These are phyloP conservation scores for Cinnamomum chago DNA, from an alignment of 164 flowering plant genomes.

Conservation along the genomic window DNA sequence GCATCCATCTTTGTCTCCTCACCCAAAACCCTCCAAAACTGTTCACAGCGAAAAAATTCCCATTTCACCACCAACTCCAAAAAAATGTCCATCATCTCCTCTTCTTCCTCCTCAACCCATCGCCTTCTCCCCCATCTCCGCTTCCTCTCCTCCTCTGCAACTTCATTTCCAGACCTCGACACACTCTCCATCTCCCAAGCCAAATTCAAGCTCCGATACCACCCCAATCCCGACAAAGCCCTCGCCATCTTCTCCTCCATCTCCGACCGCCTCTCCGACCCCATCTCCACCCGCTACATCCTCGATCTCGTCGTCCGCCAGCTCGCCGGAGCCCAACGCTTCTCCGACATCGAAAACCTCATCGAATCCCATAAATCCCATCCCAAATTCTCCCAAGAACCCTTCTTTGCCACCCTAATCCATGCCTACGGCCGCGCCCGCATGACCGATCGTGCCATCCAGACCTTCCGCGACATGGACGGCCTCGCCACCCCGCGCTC, in stretches of 20 bases:
- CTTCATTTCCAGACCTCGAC: background rate
- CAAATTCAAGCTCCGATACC: conserved; percentile 2
- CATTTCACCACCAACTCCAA: background rate
- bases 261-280: conserved; percentile 16
- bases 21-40: background rate
- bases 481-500: conserved; percentile 60
- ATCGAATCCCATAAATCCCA: conserved; percentile 58
- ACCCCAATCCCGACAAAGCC: conserved; percentile 11
- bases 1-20: background rate
- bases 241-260: conserved; percentile 14
- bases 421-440: conserved; percentile 71
- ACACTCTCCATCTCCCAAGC: conserved; percentile 2
- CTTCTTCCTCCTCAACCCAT: background rate
- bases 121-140: background rate
- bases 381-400: conserved; percentile 59
- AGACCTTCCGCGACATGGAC: conserved; percentile 61
- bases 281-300: conserved; percentile 50
- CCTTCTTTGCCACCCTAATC: conserved; percentile 52
- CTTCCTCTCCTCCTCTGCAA: background rate
- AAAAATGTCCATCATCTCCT: background rate
- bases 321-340: conserved; percentile 62
- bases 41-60: background rate
- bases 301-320: conserved; percentile 59
- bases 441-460: conserved; percentile 71
- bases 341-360: conserved; percentile 57